phyloP scores from a whole-genome alignment of 768 basidiomycete species.

The Serpula lacrymans region DNA sequence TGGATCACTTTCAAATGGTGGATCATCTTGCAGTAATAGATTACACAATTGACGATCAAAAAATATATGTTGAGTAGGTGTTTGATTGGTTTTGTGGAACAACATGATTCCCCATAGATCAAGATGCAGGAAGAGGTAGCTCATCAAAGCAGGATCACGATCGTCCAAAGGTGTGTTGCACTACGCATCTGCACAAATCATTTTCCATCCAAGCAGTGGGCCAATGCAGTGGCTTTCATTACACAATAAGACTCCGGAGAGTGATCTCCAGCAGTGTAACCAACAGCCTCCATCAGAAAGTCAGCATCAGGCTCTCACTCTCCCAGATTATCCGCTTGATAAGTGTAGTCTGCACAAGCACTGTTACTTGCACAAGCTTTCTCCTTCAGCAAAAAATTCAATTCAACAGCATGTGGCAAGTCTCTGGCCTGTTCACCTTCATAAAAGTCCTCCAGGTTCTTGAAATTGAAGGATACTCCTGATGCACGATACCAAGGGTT shows the following conservation, averaged over 20 bases:
- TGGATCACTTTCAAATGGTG: no score
- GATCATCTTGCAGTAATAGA: no score
- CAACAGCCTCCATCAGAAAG: constrained; percentile 4
- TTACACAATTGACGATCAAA: no score
- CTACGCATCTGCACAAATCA: background rate
- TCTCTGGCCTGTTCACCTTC: background rate
- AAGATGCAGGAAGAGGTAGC: constrained; percentile 7
- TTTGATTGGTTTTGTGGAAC: no score
- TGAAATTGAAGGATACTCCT: background rate
- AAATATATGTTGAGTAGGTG: no score
- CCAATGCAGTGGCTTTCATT: constrained; percentile 3
- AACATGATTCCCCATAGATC: constrained; percentile 8
- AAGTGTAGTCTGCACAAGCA: background rate
- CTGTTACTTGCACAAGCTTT: no score
- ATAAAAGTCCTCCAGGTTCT: background rate
- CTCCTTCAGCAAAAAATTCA: background rate
- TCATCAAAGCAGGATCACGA: background rate
- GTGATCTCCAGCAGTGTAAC: background rate
- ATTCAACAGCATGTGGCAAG: background rate
- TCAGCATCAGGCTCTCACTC: background rate
- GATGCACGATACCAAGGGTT: background rate
- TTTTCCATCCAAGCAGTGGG: background rate
- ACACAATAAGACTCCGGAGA: background rate
- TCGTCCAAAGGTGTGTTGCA: background rate
- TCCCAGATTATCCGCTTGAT: background rate